A percentile compares a stretch with the other conserved stretches of the same genome.
Conservation (phyloP, 1,284 basidiomycete species). For the Trametes sp. region DNA sequence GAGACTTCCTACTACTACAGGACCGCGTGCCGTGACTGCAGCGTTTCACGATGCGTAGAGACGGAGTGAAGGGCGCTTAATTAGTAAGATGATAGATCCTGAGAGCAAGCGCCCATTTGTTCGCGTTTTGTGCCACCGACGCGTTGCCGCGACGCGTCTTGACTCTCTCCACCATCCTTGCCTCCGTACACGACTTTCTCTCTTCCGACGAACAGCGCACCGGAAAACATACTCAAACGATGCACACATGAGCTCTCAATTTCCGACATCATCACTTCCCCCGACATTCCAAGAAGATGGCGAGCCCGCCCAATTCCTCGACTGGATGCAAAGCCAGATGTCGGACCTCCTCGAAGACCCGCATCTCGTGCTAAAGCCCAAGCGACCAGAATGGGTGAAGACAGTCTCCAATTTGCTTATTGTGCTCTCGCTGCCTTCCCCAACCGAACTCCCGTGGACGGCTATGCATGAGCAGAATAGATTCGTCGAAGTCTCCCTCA, state of each 20-base stretch:
- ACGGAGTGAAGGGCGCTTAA: too few species aligned
- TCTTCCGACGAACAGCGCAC: too few species aligned
- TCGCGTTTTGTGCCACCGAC: conserved; percentile 13
- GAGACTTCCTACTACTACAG: too few species aligned
- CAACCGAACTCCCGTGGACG: conserved; percentile 55
- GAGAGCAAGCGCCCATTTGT: background rate
- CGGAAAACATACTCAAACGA: background rate
- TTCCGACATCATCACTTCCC: conserved; percentile 20
- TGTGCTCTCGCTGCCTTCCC: conserved; percentile 51
- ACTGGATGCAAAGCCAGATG: conserved; percentile 25
- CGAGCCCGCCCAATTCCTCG: conserved; percentile 22
- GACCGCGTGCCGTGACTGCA: too few species aligned
- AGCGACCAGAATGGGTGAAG: conserved; percentile 18
- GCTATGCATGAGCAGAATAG: conserved; percentile 63
- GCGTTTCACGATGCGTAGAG: too few species aligned
- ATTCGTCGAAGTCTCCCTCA: conserved; percentile 60
- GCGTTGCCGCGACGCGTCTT: conserved; percentile 13
- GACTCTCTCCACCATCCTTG: background rate
- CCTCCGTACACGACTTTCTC: background rate
- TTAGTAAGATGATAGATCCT: too few species aligned
- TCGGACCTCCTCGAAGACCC: conserved; percentile 9
- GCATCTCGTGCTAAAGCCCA: conserved; percentile 14
- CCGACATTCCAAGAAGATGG: conserved; percentile 30
- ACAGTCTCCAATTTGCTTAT: conserved; percentile 11
- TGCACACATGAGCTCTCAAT: conserved; percentile 25